Base-by-base conservation (phyloP, 2,329 filamentous ascomycete species). In the Penicillium sp. region DNA sequence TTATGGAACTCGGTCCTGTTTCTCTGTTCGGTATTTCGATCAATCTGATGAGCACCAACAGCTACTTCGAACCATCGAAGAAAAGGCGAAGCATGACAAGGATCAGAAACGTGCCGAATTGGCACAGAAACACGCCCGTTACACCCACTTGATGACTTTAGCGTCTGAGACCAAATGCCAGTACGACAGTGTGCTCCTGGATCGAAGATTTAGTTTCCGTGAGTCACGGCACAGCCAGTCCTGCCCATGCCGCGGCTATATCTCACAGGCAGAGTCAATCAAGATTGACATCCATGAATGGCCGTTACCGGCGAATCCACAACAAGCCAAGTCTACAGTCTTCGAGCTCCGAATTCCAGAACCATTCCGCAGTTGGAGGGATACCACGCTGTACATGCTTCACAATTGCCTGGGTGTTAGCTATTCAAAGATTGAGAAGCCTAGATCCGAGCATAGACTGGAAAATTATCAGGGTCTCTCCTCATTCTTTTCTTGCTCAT, bases 271-370 rank as follows among this genome's bases (percentile, higher is more conserved):
- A 0, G 39, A 66, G 0, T 2, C 3, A 0, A 47, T 84, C 0
- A 34, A 26, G 0, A 81, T 85, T 6, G 0, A 37, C 0, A 58
- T 79, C 7, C 68, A 80, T 52, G 81, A 84, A 56, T 82, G 78
- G 78, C 80, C 81, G 0, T 63, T 84, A 0, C 74, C 79, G 0
- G 27, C 37, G 0, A 12, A 67, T 0, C 0, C 38, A 0, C 5
- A 50, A 0, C 27, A 67, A 9, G 68, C 69, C 0, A 74, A 76
- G 48, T 66, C 76, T 0, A 68, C 71, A 0, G 66, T 83, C 0
- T 83, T 83, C 43, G 80, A 83, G 52, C 62, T 83, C 0, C 44
- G 54, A 0, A 51, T 72, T 0, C 79, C 79, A 0, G 4, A 24
- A 0, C 27, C 57, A 0, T 75, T 79, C 32, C 57, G 57, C 0